Percentiles rank a stretch among this genome's conserved stretches.
phyloP scores from a whole-genome alignment of 2,329 filamentous ascomycete genomes.

The Aspergillus sp. region DNA sequence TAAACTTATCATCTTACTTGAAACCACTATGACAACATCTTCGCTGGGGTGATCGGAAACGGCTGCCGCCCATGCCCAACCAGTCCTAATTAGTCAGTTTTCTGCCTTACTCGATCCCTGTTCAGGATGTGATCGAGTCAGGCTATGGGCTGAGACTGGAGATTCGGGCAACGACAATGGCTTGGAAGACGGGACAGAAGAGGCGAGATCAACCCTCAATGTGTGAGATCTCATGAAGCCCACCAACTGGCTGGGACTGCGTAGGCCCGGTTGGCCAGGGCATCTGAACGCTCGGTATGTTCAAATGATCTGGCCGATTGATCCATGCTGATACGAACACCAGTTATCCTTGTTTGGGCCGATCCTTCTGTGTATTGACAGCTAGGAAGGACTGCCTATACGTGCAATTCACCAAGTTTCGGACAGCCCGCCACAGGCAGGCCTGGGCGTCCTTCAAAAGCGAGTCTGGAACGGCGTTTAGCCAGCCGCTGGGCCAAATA shows the following conservation, averaged over 20 bases:
- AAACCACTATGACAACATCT: constrained; percentile 7
- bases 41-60: background rate
- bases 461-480: constrained; percentile 2
- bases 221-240: background rate
- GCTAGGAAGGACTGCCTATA: background rate
- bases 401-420: background rate
- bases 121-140: background rate
- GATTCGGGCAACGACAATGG: background rate
- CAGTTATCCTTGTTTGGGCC: background rate
- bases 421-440: background rate
- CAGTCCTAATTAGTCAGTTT: constrained; percentile 4
- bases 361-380: background rate
- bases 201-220: background rate
- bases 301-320: background rate
- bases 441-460: background rate
- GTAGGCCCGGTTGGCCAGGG: background rate
- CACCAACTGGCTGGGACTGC: constrained; percentile 2
- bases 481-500: background rate
- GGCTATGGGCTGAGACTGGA: background rate
- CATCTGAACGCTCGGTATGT: background rate
- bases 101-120: constrained; percentile 13
- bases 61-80: background rate
- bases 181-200: constrained; percentile 1
- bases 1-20: constrained; percentile 5
- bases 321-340: background rate